Base-by-base conservation (phyloP, 257 asterid species). In the Nicotiana undulata region DNA sequence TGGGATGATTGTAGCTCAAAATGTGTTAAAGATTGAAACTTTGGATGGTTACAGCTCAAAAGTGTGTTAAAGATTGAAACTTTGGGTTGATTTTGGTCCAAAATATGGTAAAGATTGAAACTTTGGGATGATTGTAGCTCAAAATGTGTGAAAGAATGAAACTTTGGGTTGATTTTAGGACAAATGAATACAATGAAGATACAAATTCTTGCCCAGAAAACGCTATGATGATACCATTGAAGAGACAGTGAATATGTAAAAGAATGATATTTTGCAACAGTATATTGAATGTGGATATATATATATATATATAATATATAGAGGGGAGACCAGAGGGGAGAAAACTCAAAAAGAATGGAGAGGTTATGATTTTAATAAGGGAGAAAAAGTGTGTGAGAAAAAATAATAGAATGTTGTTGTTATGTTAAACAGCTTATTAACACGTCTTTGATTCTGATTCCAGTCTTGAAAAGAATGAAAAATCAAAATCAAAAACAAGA, bases 381-480 rank as follows among this genome's bases (percentile, higher is more conserved):
- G 72, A 63, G 40, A 32, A 52, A 63, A 77, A 77, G 80, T 75
- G 80, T 37, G 75, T 52, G 10, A 74, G 59, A 29, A 81, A 11
- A 61, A 17, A 67, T n/a, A 10, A 17, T 9, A 49, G 17, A 18
- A 56, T 56, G 3, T 18, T 56, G 56, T 51, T 3, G 15, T 16
- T 40, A 83, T 55, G 91, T 85, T 75, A 84, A 1, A 89, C 91
- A 90, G 89, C 49, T 40, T 40, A 51, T 51, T 51, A 51, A 56
- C 90, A 86, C 89, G 90, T 87, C 85, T 86, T 84, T 53, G 86
- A 85, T 85, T 85, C 81, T 82, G 84, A 80, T 88, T 87, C 86
- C 86, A 67, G 26, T 40, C 67, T 31, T 70, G 51, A 55, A 72
- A 51, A 46, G 80, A 31, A 76, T 28, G 81, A 17, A 84, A 82